These are phyloP conservation scores for Cucurbita ficifolia DNA, from an alignment of 306 rosid genomes.

Conservation along the genomic window DNA sequence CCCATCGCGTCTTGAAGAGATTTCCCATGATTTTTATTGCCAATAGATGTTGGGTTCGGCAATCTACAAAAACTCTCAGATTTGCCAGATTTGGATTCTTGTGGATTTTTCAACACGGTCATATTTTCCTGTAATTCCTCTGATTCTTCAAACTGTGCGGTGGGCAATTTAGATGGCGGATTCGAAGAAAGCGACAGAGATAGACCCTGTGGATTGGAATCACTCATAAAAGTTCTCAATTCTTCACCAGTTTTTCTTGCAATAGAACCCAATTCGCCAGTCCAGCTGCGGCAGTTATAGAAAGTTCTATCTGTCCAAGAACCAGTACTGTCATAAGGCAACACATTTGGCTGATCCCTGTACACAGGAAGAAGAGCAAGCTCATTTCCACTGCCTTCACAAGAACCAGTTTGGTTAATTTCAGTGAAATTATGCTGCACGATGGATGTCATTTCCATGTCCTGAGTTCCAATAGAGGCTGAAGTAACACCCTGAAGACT, in stretches of 20 bases:
- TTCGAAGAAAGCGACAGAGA: constrained; percentile 76
- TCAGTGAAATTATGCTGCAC: constrained; percentile 12
- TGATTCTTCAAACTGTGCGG: constrained; percentile 24
- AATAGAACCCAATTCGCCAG: constrained; percentile 14
- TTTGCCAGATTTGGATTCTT: constrained; percentile 8
- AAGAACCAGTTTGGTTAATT: constrained; percentile 7
- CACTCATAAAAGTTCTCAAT: constrained; percentile 14
- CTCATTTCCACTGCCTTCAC: constrained; percentile 26
- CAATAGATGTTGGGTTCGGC: constrained; percentile 29
- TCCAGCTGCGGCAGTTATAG: constrained; percentile 12
- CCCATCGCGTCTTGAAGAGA: constrained; percentile 45
- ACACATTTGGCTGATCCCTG: constrained; percentile 21
- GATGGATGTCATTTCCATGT: constrained; percentile 21
- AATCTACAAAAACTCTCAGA: constrained; percentile 10
- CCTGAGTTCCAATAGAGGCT: constrained; percentile 20
- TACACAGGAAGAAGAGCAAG: constrained; percentile 25
- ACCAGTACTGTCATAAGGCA: constrained; percentile 16
- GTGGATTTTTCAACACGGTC: constrained; percentile 6
- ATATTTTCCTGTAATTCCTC: constrained; percentile 17
- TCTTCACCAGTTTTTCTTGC: constrained; percentile 12
- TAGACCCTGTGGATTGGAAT: constrained; percentile 55
- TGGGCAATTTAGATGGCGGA: constrained; percentile 24
- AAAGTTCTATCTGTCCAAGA: constrained; percentile 26
- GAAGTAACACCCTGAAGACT: constrained; percentile 38
- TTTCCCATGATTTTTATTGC: constrained; percentile 36